Percentiles rank a stretch among this genome's conserved stretches.
Conservation (phyloP, 768 basidiomycete genomes). For the Suillus subaureus region DNA sequence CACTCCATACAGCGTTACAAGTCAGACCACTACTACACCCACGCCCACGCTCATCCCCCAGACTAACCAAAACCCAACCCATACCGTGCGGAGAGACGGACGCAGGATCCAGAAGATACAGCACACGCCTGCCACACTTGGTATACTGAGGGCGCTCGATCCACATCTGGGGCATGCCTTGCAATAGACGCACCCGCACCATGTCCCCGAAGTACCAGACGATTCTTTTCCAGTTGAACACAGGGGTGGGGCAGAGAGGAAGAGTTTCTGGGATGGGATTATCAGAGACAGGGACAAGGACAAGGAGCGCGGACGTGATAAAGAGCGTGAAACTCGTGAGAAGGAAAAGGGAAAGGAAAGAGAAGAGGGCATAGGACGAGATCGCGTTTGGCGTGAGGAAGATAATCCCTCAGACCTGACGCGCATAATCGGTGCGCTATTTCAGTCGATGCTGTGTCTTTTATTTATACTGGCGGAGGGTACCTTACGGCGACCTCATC, state of each 20-base stretch:
- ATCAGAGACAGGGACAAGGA: slow-evolving; percentile 38
- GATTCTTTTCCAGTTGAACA: slow-evolving; percentile 29
- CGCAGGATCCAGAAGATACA: slow-evolving; percentile 31
- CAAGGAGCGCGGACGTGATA: slow-evolving; percentile 17
- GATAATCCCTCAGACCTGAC: slow-evolving; percentile 61
- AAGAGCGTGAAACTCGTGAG: slow-evolving; percentile 14
- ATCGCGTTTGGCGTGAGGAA: slow-evolving; percentile 36
- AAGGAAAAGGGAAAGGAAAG: slow-evolving; percentile 36
- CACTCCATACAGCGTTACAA: slow-evolving; percentile 46
- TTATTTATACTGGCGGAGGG: slow-evolving; percentile 39
- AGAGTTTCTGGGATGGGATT: slow-evolving; percentile 54
- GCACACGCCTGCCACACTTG: slow-evolving; percentile 42
- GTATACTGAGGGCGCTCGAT: slow-evolving; percentile 64
- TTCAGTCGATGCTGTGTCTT: neutral
- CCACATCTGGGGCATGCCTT: slow-evolving; percentile 40
- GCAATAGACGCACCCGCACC: slow-evolving; percentile 16
- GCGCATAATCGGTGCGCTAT: slow-evolving; percentile 64
- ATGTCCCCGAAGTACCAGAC: slow-evolving; percentile 25
- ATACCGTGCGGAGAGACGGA: slow-evolving; percentile 21
- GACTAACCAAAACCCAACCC: slow-evolving; percentile 18
- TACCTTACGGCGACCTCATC: slow-evolving; percentile 75
- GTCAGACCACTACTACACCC: slow-evolving; percentile 16
- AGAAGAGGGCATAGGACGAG: slow-evolving; percentile 33
- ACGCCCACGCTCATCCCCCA: slow-evolving; percentile 12
- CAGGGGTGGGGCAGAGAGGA: slow-evolving; percentile 44